Evolutionary conservation across 139 green algal species (phyloP).

Genomic region (Desmodesmus armatus): DNA sequence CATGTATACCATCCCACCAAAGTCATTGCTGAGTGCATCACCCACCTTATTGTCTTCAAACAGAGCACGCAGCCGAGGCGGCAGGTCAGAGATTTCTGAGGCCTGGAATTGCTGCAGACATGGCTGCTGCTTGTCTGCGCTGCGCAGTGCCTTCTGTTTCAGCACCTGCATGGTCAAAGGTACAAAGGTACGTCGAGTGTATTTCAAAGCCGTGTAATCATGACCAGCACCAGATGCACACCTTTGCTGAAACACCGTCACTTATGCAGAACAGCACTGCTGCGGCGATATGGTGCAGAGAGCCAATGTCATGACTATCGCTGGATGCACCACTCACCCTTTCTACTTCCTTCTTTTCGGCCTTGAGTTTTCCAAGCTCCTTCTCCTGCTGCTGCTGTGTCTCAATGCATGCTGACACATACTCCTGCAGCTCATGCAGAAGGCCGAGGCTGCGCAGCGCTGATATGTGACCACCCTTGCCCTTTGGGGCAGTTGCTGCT

Average conservation of each 20-base stretch:
- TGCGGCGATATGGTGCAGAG: neutral
- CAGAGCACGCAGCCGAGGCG: conserved; percentile 28
- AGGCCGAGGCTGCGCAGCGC: conserved; percentile 15
- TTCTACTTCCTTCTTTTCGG: conserved; percentile 23
- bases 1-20: no score
- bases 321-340: neutral
- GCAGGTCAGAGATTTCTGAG: conserved; percentile 31
- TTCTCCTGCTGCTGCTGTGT: conserved; percentile 26
- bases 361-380: conserved; percentile 22
- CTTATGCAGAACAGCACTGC: neutral
- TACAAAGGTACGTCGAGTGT: neutral
- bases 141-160: neutral
- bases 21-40: no score
- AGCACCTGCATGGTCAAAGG: neutral
- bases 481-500: neutral
- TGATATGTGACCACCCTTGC: conserved; percentile 26
- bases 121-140: neutral
- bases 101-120: conserved; percentile 32
- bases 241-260: neutral
- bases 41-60: conserved; percentile 46
- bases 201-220: no score
- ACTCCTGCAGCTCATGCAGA: conserved; percentile 40
- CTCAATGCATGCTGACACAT: conserved; percentile 12
- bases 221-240: neutral
- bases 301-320: neutral